Evolutionary conservation across 228 moss, liverwort and hornwort genomes (phyloP).

Genomic region (Sphagnum fallax): DNA sequence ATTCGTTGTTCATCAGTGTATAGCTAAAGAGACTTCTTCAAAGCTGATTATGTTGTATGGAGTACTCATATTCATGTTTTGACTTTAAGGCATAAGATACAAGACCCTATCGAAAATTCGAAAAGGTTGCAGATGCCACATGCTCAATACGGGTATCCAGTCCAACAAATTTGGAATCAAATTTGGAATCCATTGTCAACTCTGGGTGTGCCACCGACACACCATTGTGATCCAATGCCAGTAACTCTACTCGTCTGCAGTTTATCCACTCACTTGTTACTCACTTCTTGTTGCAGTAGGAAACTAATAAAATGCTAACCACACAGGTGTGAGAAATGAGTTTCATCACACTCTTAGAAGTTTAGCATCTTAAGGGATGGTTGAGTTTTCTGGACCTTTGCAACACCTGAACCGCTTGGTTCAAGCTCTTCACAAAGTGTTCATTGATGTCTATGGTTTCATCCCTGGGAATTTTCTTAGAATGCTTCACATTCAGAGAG

Average conservation of each 20-base stretch:
- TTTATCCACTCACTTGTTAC: too few relatives aligned
- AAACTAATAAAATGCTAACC: too few relatives aligned
- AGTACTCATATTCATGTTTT: not conserved
- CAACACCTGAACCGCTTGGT: too few relatives aligned
- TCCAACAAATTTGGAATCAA: constrained; percentile 52
- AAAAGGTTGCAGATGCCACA: constrained; percentile 92
- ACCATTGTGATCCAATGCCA: too few relatives aligned
- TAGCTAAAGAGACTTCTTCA: not conserved
- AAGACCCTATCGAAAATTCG: constrained; percentile 61
- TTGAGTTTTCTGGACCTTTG: too few relatives aligned
- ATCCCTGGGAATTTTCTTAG: too few relatives aligned
- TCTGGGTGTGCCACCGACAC: constrained; percentile 6
- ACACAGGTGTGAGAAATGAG: not conserved
- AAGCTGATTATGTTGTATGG: not conserved
- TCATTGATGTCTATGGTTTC: too few relatives aligned
- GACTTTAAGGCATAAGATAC: not conserved
- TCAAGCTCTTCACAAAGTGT: too few relatives aligned
- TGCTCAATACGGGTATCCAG: constrained; percentile 91
- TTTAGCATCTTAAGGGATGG: too few relatives aligned
- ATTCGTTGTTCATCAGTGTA: not conserved
- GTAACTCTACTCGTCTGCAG: too few relatives aligned
- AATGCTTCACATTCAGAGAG: too few relatives aligned
- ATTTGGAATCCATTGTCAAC: constrained; percentile 15
- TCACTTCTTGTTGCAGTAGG: too few relatives aligned
- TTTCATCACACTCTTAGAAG: constrained; percentile 12